Evolutionary conservation across 164 flowering plant species (phyloP), one percentile per base, ranked within the genome.

Genomic region (Brasenia schreberi): DNA sequence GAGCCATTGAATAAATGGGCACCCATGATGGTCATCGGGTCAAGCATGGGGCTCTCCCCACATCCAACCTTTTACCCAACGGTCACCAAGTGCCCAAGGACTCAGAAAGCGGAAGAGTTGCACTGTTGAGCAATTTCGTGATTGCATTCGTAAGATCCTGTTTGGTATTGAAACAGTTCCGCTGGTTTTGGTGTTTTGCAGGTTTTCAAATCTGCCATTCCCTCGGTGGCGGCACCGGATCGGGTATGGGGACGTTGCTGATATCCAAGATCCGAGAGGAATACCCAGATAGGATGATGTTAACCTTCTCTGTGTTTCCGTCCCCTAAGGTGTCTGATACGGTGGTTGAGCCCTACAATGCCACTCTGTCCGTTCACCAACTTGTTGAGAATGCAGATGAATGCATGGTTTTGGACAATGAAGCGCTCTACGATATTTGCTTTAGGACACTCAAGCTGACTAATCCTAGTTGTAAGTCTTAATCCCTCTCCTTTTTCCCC

Each of bases 391-490:
- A 69, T 42, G 72, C 72, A 0, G 72, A 69, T 18, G 72, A 69
- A 56, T 69, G 72, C 66, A 69, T 69, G 72, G 72, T 69, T 62
- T 39, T 69, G 39, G 72, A 69, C 66, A 69, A 69, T 53, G 71
- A 69, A 44, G 71, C 71, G 16, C 71, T 69, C 62, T 69, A 69
- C 39, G 71, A 69, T 49, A 69, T 69, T 19, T 69, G 71, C 62
- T 69, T 69, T 66, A 64, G 71, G 27, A 69, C 72, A 18, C 72
- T 69, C 64, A 69, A 69, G 67, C 72, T 69, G 63, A 69, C 72
- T 10, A 69, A 65, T n/a, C 72, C 72, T 1, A 69, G 72, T 27
- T 69, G 72, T 70, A 70, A 72, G 74, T 16, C 6, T 43, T 10
- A 18, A 6, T 58, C 5, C 18, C 60, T 58, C 18, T 61, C 63